Percentiles rank a stretch among this genome's conserved stretches.
Conservation (phyloP, 2,329 filamentous ascomycete genomes). For the Apiospora sp. region DNA sequence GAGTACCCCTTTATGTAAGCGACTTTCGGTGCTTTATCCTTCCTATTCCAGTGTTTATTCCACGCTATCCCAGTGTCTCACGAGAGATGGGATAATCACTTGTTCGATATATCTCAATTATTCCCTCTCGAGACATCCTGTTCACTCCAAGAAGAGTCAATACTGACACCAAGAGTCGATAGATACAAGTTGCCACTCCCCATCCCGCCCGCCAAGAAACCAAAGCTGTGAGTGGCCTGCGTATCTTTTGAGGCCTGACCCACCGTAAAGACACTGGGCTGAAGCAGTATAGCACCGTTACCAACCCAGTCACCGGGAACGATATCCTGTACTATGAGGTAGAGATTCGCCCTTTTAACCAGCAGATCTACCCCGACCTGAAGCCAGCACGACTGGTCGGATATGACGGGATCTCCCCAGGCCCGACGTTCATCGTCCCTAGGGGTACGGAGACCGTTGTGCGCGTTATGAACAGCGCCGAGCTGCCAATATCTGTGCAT, state of each 20-base stretch:
- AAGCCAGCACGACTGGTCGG: conserved; percentile 46
- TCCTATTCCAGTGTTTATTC: no score
- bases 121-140: no score
- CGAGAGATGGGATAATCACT: no score
- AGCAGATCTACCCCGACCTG: conserved; percentile 49
- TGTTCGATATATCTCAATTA: no score
- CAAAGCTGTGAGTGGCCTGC: conserved; percentile 46
- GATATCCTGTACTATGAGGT: conserved; percentile 47
- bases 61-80: no score
- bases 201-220: conserved; percentile 52
- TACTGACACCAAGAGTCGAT: no score
- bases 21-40: no score
- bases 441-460: conserved; percentile 60
- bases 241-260: not conserved
- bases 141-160: no score
- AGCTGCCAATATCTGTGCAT: conserved; percentile 55
- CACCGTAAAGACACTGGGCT: not conserved
- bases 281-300: conserved; percentile 38
- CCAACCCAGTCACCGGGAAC: conserved; percentile 46
- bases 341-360: conserved; percentile 39
- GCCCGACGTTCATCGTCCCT: conserved; percentile 59
- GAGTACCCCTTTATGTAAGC: conserved; percentile 44
- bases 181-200: conserved; percentile 50
- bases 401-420: conserved; percentile 63
- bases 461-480: conserved; percentile 59